phyloP scores from a whole-genome alignment of 2,329 filamentous ascomycete species.

The Chaetothyriales sp. region DNA sequence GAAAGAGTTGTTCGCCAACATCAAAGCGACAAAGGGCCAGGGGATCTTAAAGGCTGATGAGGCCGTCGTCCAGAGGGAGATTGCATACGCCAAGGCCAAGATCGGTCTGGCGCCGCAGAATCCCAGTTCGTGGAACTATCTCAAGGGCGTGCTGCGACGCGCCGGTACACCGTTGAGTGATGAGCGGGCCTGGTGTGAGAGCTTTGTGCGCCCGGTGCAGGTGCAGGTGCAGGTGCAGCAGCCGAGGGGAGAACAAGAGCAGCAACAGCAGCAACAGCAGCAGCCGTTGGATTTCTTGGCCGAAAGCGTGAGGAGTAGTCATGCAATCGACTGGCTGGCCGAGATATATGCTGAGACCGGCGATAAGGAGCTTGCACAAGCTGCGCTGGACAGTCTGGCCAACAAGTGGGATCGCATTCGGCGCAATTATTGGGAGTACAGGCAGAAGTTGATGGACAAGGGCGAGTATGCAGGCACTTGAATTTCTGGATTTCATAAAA shows the following conservation, averaged over 20 bases:
- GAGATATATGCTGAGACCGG: conserved; percentile 30
- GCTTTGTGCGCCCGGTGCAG: conserved; percentile 34
- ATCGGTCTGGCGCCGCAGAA: conserved; percentile 78
- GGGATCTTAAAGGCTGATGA: conserved; percentile 37
- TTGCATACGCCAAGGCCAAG: conserved; percentile 57
- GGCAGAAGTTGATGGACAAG: conserved; percentile 1
- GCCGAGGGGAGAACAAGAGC: conserved; percentile 17
- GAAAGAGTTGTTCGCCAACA: conserved; percentile 3
- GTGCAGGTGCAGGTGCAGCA: conserved; percentile 27
- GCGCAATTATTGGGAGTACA: conserved; percentile 81
- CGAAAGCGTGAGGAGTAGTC: conserved; percentile 40
- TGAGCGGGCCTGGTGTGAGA: conserved; percentile 38
- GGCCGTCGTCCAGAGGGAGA: conserved; percentile 55
- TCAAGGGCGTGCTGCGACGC: conserved; percentile 59
- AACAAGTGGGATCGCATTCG: conserved; percentile 84
- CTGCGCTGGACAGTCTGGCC: conserved; percentile 57
- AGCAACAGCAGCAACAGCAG: conserved; percentile 1
- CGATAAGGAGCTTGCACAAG: conserved; percentile 42
- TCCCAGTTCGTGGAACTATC: conserved; percentile 85
- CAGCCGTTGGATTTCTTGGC: conserved; percentile 6
- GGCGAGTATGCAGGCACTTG: background rate
- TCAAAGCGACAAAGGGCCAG: conserved; percentile 19
- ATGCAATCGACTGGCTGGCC: conserved; percentile 40
- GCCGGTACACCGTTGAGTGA: conserved; percentile 37
- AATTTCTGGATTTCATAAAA: no score